Conservation (phyloP, 768 basidiomycete genomes). For the Amanita phalloides region DNA sequence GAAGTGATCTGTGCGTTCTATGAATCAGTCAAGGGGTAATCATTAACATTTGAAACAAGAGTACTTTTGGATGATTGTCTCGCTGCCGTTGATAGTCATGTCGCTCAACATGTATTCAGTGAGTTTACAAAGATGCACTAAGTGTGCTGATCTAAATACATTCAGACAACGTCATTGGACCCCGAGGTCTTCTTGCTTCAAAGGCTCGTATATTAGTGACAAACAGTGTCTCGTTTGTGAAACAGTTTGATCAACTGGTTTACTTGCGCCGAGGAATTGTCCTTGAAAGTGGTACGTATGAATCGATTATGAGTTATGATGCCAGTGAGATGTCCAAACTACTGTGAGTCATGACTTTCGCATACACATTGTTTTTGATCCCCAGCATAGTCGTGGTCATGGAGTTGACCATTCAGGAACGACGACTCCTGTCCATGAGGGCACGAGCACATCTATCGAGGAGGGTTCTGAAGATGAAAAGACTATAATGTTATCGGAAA, state of each 20-base stretch:
- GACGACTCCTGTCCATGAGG: constrained; percentile 36
- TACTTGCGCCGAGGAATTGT: constrained; percentile 79
- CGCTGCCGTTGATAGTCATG: constrained; percentile 79
- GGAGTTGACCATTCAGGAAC: constrained; percentile 36
- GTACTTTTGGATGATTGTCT: constrained; percentile 86
- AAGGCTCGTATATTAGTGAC: constrained; percentile 85
- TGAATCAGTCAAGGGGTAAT: not conserved
- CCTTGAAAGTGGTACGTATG: constrained; percentile 63
- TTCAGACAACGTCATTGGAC: constrained; percentile 77
- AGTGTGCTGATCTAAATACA: not conserved
- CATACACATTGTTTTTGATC: not conserved
- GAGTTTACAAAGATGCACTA: constrained; percentile 6
- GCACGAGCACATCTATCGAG: constrained; percentile 20
- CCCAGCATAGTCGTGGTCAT: constrained; percentile 23
- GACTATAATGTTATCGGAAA: constrained; percentile 33
- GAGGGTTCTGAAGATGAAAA: constrained; percentile 9
- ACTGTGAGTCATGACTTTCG: constrained; percentile 36
- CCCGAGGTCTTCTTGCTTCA: constrained; percentile 66
- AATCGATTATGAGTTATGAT: constrained; percentile 43
- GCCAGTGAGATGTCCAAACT: constrained; percentile 66
- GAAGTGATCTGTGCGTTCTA: constrained; percentile 67
- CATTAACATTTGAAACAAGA: constrained; percentile 20
- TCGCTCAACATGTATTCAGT: constrained; percentile 82
- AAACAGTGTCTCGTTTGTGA: constrained; percentile 78
- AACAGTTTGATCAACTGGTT: constrained; percentile 62